Conservation (phyloP, 768 basidiomycete genomes). For the Xerocomellus amylosporus region DNA sequence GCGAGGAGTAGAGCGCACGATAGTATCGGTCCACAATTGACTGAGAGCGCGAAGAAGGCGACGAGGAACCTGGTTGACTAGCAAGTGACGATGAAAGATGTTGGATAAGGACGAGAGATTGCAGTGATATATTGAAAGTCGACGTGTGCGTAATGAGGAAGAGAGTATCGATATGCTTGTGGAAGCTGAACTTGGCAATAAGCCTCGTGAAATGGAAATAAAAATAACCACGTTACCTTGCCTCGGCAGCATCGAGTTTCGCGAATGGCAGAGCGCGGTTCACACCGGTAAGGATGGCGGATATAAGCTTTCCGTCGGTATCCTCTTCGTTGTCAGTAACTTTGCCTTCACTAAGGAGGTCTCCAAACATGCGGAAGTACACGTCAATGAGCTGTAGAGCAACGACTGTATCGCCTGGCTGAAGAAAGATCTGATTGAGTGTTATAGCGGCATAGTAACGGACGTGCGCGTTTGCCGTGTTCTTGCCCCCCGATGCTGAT, state of each 20-base stretch:
- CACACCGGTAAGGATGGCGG: conserved; percentile 89
- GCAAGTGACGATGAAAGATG: conserved; percentile 67
- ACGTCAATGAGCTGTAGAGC: conserved; percentile 79
- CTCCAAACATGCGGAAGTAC: conserved; percentile 93
- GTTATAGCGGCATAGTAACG: conserved; percentile 93
- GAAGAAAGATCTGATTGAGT: conserved; percentile 87
- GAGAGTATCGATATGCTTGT: conserved; percentile 85
- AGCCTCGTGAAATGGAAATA: neutral
- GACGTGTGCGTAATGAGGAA: conserved; percentile 94
- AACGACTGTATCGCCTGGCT: conserved; percentile 63
- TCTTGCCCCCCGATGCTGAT: conserved; percentile 25
- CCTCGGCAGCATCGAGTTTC: conserved; percentile 65
- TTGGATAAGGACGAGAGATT: conserved; percentile 85
- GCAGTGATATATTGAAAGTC: conserved; percentile 95
- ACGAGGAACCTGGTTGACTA: conserved; percentile 39
- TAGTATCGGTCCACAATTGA: conserved; percentile 66
- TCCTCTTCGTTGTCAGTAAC: conserved; percentile 47
- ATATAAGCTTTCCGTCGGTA: conserved; percentile 75
- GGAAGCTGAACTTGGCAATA: conserved; percentile 49
- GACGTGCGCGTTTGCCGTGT: conserved; percentile 60
- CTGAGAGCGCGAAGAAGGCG: conserved; percentile 40
- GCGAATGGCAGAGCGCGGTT: conserved; percentile 95
- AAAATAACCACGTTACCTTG: conserved; percentile 46
- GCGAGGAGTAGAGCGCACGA: conserved; percentile 84
- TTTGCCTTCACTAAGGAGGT: conserved; percentile 67